Conservation (phyloP, 176 grass and related monocot genomes). For the Dendrocalamus sinicus region DNA sequence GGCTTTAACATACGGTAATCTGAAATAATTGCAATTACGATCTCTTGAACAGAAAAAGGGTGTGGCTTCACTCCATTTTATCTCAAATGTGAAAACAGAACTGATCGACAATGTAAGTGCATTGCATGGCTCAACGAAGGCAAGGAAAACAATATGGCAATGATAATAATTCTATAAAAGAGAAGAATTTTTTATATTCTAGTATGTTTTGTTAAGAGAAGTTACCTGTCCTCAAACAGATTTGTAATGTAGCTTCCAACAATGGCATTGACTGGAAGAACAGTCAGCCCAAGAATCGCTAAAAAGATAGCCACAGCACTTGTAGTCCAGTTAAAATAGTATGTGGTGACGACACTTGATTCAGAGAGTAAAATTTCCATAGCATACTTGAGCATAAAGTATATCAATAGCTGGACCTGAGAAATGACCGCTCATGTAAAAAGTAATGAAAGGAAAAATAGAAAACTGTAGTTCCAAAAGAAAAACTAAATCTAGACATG, state of each 20-base stretch:
- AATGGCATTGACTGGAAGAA: conserved; percentile 91
- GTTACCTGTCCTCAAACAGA: conserved; percentile 92
- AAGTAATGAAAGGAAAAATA: conserved; percentile 22
- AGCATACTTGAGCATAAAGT: conserved; percentile 98
- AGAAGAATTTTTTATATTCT: neutral
- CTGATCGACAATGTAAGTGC: neutral
- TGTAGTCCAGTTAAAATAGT: conserved; percentile 91
- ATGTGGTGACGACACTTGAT: conserved; percentile 84
- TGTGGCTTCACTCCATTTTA: neutral
- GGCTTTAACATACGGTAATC: neutral
- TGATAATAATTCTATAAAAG: neutral
- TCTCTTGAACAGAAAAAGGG: neutral
- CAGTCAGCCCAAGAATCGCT: conserved; percentile 79
- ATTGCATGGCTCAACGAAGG: neutral
- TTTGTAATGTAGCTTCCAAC: conserved; percentile 93
- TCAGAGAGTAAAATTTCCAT: conserved; percentile 98
- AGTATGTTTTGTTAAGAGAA: conserved; percentile 7
- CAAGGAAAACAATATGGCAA: neutral
- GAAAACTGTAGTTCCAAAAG: conserved; percentile 6
- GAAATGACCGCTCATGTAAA: conserved; percentile 6
- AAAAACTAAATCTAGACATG: conserved; percentile 8
- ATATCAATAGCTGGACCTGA: conserved; percentile 93
- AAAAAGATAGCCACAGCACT: conserved; percentile 85
- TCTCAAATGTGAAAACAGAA: neutral
- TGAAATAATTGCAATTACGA: conserved; percentile 8